Evolutionary conservation across 768 basidiomycete species (phyloP), one percentile per base, ranked within the genome.

Genomic region (Russula virescens): DNA sequence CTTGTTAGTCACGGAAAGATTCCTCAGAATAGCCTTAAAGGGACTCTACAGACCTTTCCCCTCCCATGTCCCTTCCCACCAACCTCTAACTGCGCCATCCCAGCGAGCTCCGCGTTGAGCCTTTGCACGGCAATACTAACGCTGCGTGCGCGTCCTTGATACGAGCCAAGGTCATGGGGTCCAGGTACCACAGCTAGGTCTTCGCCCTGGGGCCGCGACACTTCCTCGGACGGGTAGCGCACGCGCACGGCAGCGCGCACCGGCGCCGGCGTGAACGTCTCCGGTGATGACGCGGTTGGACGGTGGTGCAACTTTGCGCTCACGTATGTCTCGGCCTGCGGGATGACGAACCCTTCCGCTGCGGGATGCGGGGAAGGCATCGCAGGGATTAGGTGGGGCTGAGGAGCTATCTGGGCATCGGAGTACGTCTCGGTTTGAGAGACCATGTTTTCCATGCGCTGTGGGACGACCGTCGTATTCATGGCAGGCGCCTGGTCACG

Each of bases 101-200:
- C 38, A 1, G 40, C 55, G 8, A 43, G 43, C 48, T 51, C 49
- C 3, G 7, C n/a, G 19, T 47, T 19, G 2, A 26, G 34, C 42
- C 7, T 45, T 23, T 62, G 61, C 34, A 57, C 55, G 8, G 61
- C 61, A 10, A 62, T 46, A 18, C 61, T 62, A 18, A 52, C 55
- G n/a, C 61, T 28, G 10, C 61, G 61, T 10, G 23, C 43, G 21
- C 55, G 61, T 46, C 55, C 55, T 18, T 23, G 42, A 31, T 19
- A 14, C 35, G 10, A 34, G 5, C 43, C 49, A 14, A 14, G 2
- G 1, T 25, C 54, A 8, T 8, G 31, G 5, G 6, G 18, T 21
- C 40, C 31, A 31, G 16, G 46, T n/a, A 13, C 14, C 19, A 8
- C 21, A 1, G 38, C 38, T n/a, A n/a, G 25, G 19, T 25, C 25